Base-by-base conservation (phyloP, 2,329 filamentous ascomycete genomes). In the Byssoonygena ceratinophila region DNA sequence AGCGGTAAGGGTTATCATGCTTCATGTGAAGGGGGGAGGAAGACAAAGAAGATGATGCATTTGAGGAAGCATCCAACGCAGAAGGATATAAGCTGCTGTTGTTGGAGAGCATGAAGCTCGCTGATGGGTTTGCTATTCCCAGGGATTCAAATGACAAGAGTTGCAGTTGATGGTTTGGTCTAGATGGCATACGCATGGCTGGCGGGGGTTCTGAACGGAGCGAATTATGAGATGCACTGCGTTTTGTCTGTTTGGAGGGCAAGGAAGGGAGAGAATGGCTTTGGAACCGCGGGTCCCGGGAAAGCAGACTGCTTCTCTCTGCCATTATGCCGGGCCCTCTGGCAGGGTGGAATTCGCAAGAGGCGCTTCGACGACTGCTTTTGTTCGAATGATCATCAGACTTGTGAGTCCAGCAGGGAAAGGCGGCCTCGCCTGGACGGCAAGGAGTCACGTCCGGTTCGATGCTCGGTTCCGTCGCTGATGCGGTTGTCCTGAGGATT, bases 121-220 rank as follows among this genome's bases (percentile, higher is more conserved):
- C 56, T 5, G 63, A 57, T 43, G 74, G 72, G 46, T 69, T 66
- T 49, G 71, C 70, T 54, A 77, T 77, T 31, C 74, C 75, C 46
- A 78, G 67, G 16, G 70, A 65, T 52, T 78, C 71, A 59, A 79
- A 78, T 1, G 76, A 75, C 4, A 76, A 76, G 14, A 80, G 69
- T 50, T 76, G 73, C 37, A 80, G 64, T 31, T 65, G 61, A 4
- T 60, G 61, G 54, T 59, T 68, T 46, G 63, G 63, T 51, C 64
- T 68, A 36, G 67, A 64, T 1, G 69, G 56, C 32, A 68, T 66
- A 7, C 66, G 66, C 40, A 67, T 66, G 29, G 66, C 62, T 8
- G 63, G 54, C 3, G 67, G 68, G 1, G 65, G 64, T 55, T 62
- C 64, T 18, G 65, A 63, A 20, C 46, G 54, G 4, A 52, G 51